These are phyloP conservation scores for Penstemon davidsonii DNA, from an alignment of 257 asterid species.

Conservation along the genomic window DNA sequence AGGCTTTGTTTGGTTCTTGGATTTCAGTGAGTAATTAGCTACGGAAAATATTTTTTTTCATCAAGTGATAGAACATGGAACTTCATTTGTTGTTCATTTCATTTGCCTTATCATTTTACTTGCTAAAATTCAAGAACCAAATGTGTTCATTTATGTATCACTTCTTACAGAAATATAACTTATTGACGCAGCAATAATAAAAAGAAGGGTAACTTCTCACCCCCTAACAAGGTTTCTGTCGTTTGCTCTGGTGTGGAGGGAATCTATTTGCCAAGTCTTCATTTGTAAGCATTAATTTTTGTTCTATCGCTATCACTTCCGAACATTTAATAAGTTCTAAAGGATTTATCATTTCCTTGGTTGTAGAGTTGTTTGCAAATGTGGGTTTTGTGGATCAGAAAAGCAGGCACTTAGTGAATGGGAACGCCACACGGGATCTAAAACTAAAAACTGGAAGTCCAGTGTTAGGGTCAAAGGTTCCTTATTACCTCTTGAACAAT, in stretches of 20 bases:
- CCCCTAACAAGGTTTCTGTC: conserved; percentile 84
- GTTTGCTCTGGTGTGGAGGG: conserved; percentile 91
- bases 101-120: no score
- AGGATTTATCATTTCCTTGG: conserved; percentile 22
- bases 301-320: conserved; percentile 24
- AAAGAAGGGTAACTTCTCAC: conserved; percentile 47
- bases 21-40: no score
- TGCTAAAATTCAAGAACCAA: neutral
- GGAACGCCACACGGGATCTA: conserved; percentile 94
- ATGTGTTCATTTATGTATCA: conserved; percentile 10
- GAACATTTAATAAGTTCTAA: neutral
- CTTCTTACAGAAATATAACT: conserved; percentile 26
- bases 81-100: no score
- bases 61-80: no score
- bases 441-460: conserved; percentile 82
- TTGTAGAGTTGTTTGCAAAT: conserved; percentile 95
- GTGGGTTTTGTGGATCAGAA: conserved; percentile 88
- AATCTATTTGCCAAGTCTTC: conserved; percentile 88
- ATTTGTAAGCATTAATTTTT: conserved; percentile 61
- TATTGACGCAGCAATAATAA: conserved; percentile 62
- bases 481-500: conserved; percentile 81
- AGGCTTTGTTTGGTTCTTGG: neutral
- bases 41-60: no score
- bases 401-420: conserved; percentile 93
- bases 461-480: conserved; percentile 90